A percentile compares a stretch with the other conserved stretches of the same genome.
These are phyloP conservation scores for Phascolomyces articulosus DNA, from an alignment of 371 early-diverging fungal species.

Conservation along the genomic window DNA sequence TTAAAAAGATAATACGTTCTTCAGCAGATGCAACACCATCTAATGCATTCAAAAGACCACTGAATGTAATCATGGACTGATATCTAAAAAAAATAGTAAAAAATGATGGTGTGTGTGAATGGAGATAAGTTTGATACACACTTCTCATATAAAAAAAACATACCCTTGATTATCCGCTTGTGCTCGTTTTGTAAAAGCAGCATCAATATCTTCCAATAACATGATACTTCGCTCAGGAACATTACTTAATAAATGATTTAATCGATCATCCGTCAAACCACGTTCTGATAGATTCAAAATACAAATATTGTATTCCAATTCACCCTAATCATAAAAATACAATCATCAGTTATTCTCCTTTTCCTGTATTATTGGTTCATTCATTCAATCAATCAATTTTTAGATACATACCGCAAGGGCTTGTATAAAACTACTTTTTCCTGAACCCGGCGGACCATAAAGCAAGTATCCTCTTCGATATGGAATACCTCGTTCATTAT, in stretches of 20 bases:
- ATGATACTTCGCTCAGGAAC: constrained; percentile 96
- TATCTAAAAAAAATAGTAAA: constrained; percentile 37
- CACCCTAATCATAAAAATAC: constrained; percentile 62
- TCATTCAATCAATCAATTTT: background rate
- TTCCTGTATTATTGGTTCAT: background rate
- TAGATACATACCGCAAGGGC: constrained; percentile 86
- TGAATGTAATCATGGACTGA: constrained; percentile 97
- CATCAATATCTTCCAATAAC: constrained; percentile 99
- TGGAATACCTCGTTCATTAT: constrained; percentile 94
- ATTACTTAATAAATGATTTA: constrained; percentile 92
- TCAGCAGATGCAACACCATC: constrained; percentile 99
- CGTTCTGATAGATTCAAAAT: constrained; percentile 94
- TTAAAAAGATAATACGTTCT: constrained; percentile 98
- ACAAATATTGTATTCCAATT: constrained; percentile 97
- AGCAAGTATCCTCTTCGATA: constrained; percentile 97
- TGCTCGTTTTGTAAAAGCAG: constrained; percentile 86
- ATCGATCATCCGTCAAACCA: constrained; percentile 94
- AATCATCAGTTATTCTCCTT: too few species aligned
- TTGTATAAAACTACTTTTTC: constrained; percentile 98
- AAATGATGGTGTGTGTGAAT: too few species aligned
- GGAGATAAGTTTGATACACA: too few species aligned
- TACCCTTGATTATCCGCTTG: constrained; percentile 67
- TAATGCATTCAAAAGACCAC: constrained; percentile 98
- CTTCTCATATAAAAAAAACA: too few species aligned
- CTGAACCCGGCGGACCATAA: constrained; percentile 99